Conservation (phyloP, 805 yeast genomes). For the Pichia nanzhaoensis region DNA sequence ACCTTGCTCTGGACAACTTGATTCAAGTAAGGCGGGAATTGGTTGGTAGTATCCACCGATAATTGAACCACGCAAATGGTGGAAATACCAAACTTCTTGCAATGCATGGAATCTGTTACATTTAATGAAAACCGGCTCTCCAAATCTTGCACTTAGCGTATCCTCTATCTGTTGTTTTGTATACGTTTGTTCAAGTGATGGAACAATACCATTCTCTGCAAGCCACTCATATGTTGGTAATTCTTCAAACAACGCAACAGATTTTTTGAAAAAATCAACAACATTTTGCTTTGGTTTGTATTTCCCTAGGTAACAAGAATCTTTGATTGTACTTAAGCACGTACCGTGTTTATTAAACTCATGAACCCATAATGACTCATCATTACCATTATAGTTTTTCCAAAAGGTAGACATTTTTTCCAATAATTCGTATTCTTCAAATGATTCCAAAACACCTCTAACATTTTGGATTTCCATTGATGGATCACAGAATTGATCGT, state of each 20-base stretch:
- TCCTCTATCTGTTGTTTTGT: constrained; percentile 46
- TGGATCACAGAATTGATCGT: constrained; percentile 69
- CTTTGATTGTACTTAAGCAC: constrained; percentile 74
- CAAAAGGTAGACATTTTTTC: constrained; percentile 54
- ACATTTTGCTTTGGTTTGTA: constrained; percentile 38
- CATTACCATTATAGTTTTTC: constrained; percentile 68
- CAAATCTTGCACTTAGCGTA: constrained; percentile 46
- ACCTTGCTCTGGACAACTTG: constrained; percentile 64
- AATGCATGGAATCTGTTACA: constrained; percentile 50
- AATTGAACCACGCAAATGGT: constrained; percentile 67
- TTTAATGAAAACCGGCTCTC: constrained; percentile 50
- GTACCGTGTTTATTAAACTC: constrained; percentile 95
- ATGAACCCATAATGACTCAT: constrained; percentile 74
- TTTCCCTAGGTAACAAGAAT: constrained; percentile 51
- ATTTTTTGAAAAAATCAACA: constrained; percentile 61
- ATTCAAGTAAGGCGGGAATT: constrained; percentile 48
- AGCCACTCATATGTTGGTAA: constrained; percentile 67
- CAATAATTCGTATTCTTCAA: constrained; percentile 46
- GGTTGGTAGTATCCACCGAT: constrained; percentile 57
- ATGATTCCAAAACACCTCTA: constrained; percentile 37
- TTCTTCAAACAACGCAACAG: constrained; percentile 48
- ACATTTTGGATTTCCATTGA: constrained; percentile 49
- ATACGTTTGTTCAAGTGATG: constrained; percentile 52
- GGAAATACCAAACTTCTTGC: constrained; percentile 75
- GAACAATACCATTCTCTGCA: constrained; percentile 61